Percentiles rank a stretch among this genome's conserved stretches.
Conservation (phyloP, 2,329 filamentous ascomycete genomes). For the Fusarium nurragi region DNA sequence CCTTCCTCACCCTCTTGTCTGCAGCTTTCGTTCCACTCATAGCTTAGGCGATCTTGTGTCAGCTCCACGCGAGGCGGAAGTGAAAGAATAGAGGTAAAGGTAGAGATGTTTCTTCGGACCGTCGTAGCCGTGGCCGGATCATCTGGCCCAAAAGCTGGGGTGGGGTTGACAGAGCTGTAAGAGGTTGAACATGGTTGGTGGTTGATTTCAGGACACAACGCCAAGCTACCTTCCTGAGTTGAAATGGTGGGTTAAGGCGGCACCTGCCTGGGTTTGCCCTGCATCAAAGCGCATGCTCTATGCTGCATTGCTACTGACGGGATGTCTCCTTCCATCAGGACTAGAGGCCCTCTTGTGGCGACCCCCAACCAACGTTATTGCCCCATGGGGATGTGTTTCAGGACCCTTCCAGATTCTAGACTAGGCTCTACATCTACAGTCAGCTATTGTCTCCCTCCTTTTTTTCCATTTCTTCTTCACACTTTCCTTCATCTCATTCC, state of each 20-base stretch:
- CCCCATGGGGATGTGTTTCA: conserved; percentile 30
- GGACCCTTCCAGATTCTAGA: conserved; percentile 11
- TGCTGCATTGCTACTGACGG: conserved; percentile 23
- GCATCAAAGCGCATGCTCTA: conserved; percentile 13
- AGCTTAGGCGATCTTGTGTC: conserved; percentile 34
- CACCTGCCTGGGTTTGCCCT: conserved; percentile 20
- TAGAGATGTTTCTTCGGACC: conserved; percentile 54
- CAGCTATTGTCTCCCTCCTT: not conserved
- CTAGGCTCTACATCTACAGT: not conserved
- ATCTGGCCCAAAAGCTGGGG: conserved; percentile 38
- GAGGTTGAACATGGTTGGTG: conserved; percentile 18
- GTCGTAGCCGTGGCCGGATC: conserved; percentile 59
- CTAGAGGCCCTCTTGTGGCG: conserved; percentile 1
- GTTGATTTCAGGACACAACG: conserved; percentile 2
- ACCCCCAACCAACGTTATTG: conserved; percentile 22
- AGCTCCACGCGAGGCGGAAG: conserved; percentile 19
- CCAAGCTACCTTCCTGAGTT: conserved; percentile 28
- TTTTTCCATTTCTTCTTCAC: conserved; percentile 16
- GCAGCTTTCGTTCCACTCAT: conserved; percentile 14
- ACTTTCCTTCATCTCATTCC: conserved; percentile 14
- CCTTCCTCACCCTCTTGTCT: conserved; percentile 22
- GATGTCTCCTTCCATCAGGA: conserved; percentile 15
- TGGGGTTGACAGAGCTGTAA: conserved; percentile 34
- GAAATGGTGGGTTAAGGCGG: conserved; percentile 31
- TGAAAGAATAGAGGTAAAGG: conserved; percentile 15